These are phyloP conservation scores for Rhodotorula toruloides DNA, from an alignment of 768 basidiomycete genomes.

Conservation along the genomic window DNA sequence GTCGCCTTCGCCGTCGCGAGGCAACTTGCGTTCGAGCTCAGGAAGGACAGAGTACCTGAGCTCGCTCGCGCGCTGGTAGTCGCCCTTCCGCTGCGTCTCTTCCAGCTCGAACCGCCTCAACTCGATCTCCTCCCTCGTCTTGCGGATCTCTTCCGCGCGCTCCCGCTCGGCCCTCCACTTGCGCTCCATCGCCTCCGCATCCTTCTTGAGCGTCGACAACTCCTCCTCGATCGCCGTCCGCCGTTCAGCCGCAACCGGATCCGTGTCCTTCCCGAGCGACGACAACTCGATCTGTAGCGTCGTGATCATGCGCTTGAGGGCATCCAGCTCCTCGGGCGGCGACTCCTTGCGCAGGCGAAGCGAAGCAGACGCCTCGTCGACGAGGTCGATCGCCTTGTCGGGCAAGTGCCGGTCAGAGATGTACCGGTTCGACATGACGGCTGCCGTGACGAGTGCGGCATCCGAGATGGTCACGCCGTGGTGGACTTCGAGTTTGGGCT, in stretches of 20 bases:
- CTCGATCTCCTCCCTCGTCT: conserved; percentile 72
- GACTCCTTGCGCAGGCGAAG: conserved; percentile 89
- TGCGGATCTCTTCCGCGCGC: conserved; percentile 60
- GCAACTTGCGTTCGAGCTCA: conserved; percentile 58
- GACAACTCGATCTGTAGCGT: conserved; percentile 87
- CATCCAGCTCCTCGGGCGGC: conserved; percentile 83
- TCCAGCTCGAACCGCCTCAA: conserved; percentile 82
- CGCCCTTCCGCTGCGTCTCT: conserved; percentile 73
- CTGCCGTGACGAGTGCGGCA: conserved; percentile 77
- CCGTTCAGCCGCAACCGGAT: conserved; percentile 12
- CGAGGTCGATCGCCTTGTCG: conserved; percentile 52
- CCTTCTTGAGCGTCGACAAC: conserved; percentile 2
- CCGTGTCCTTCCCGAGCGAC: conserved; percentile 73
- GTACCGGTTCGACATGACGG: conserved; percentile 83
- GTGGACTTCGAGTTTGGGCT: conserved; percentile 87
- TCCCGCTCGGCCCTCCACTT: conserved; percentile 64
- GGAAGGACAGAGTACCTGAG: conserved; percentile 85
- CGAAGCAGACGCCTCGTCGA: conserved; percentile 84
- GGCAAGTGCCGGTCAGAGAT: conserved; percentile 52
- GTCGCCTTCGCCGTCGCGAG: conserved; percentile 21
- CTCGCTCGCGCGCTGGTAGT: conserved; percentile 63
- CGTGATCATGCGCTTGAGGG: conserved; percentile 62
- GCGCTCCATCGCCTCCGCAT: conserved; percentile 61
- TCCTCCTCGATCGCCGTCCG: conserved; percentile 14
- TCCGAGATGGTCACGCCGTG: conserved; percentile 84